A percentile compares a stretch with the other conserved stretches of the same genome.
These are phyloP conservation scores for Acanthamoeba quina DNA, from an alignment of 208 protist species.

Conservation along the genomic window DNA sequence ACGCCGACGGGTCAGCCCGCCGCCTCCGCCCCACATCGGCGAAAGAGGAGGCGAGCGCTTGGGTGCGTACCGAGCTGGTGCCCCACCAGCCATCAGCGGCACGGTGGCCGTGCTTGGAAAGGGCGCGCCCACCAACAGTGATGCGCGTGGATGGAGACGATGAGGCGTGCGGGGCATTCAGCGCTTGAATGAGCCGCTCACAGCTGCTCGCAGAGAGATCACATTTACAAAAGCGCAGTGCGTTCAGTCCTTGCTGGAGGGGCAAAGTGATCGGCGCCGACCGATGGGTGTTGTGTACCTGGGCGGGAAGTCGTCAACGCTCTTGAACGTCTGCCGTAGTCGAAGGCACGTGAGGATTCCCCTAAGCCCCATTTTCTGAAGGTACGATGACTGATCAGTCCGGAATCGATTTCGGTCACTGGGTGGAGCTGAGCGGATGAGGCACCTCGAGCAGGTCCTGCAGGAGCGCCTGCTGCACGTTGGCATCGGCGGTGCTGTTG, in stretches of 20 bases:
- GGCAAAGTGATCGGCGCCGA: too few relatives aligned
- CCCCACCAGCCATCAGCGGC: slow-evolving; percentile 55
- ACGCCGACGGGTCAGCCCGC: too few relatives aligned
- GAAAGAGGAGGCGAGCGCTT: not conserved
- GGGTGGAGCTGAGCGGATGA: too few relatives aligned
- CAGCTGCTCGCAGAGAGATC: not conserved
- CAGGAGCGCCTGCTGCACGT: not conserved
- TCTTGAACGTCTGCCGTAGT: slow-evolving; percentile 60
- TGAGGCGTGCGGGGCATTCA: slow-evolving; percentile 31
- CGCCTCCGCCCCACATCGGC: too few relatives aligned
- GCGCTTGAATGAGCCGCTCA: slow-evolving; percentile 37
- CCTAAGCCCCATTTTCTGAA: slow-evolving; percentile 2
- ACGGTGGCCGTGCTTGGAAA: slow-evolving; percentile 62
- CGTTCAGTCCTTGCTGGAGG: too few relatives aligned
- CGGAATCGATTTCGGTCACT: too few relatives aligned
- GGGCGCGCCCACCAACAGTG: not conserved
- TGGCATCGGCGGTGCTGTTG: not conserved
- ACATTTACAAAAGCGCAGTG: too few relatives aligned
- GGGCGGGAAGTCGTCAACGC: slow-evolving; percentile 57
- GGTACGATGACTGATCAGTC: too few relatives aligned
- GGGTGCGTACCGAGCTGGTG: slow-evolving; percentile 15
- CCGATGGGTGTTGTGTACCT: slow-evolving; percentile 7
- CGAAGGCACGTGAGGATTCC: slow-evolving; percentile 49
- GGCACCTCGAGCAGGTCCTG: slow-evolving; percentile 21
- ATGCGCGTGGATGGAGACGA: not conserved